Conservation (phyloP, 2,329 filamentous ascomycete genomes). For the Atkinsonella hypoxylon region DNA sequence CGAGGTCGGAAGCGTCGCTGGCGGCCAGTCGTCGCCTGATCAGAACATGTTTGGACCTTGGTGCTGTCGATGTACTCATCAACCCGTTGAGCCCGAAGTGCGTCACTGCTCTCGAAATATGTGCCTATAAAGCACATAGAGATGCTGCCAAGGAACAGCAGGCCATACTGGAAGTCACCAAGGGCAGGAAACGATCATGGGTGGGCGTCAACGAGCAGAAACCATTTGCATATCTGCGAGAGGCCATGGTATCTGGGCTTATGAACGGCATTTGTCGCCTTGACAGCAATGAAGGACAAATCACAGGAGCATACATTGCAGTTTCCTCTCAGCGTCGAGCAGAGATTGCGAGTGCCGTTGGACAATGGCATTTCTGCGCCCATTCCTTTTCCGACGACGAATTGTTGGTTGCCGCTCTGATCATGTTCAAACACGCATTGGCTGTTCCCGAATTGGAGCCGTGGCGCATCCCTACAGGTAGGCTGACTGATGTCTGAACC, state of each 20-base stretch:
- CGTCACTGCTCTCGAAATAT: slow-evolving; percentile 64
- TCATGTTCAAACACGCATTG: slow-evolving; percentile 86
- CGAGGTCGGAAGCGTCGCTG: slow-evolving; percentile 15
- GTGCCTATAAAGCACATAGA: slow-evolving; percentile 73
- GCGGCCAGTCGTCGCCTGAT: slow-evolving; percentile 32
- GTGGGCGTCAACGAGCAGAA: slow-evolving; percentile 76
- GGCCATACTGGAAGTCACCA: slow-evolving; percentile 57
- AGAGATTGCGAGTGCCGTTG: slow-evolving; percentile 56
- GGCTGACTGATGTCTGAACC: slow-evolving; percentile 16
- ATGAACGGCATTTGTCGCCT: slow-evolving; percentile 81
- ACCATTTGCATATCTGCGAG: slow-evolving; percentile 78
- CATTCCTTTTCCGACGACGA: slow-evolving; percentile 87
- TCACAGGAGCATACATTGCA: slow-evolving; percentile 53
- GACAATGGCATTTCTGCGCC: slow-evolving; percentile 78
- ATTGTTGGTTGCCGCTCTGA: slow-evolving; percentile 68
- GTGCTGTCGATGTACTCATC: slow-evolving; percentile 74
- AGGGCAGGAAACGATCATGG: slow-evolving; percentile 79
- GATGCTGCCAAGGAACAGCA: slow-evolving; percentile 63
- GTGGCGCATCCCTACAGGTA: slow-evolving; percentile 71
- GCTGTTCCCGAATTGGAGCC: slow-evolving; percentile 66
- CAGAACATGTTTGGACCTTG: slow-evolving; percentile 68
- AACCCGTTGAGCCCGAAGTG: slow-evolving; percentile 66
- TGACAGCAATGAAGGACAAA: slow-evolving; percentile 48
- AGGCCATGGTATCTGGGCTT: slow-evolving; percentile 85
- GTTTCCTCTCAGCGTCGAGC: slow-evolving; percentile 54